Base-by-base conservation (phyloP, 2,329 filamentous ascomycete species). In the Zymoseptoria brevis region DNA sequence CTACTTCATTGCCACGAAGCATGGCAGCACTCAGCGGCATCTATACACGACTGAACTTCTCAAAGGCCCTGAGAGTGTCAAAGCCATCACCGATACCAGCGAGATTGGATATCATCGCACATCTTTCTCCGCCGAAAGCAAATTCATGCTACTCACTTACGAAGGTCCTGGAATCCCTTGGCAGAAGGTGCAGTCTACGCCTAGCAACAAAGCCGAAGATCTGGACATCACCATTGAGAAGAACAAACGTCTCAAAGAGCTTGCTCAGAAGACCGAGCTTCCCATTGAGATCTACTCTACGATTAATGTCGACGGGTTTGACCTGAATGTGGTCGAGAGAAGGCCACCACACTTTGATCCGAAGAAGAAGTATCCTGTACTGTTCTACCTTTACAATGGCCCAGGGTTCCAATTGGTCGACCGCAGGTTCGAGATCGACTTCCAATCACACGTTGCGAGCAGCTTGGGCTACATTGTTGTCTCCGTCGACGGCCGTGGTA, bases 381-480 rank as follows among this genome's bases (percentile, higher is more conserved):
- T 99, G 4, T 99, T 99, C 80, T 87, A 89, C 69, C 87, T 96
- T 60, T 99, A 99, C 77, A 93, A 90, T 22, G 94, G 94, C 0
- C 94, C 94, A 0, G 90, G 88, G n/a, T 96, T 91, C 19, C 95
- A 99, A 72, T 83, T 83, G 7, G 94, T 99, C 1, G 80, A 83
- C 67, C 92, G 93, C 72, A 82, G 75, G 58, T 99, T 96, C 76
- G 75, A 73, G 8, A 85, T 99, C 60, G 89, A 96, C 72, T 99
- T 96, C 72, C 90, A 97, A 71, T 83, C 90, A 6, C 97, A 94
- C 71, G 79, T 96, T 50, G 91, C 94, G 30, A 87, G 90, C 0
- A 85, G 79, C 19, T 81, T 99, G 1, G 93, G 91, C 50, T 99
- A 99, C 75, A 82, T 99, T 56, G 93, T 96, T 45, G 88, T 99